Evolutionary conservation across 2,329 filamentous ascomycete species (phyloP).

Genomic region (Didymella glomerata): DNA sequence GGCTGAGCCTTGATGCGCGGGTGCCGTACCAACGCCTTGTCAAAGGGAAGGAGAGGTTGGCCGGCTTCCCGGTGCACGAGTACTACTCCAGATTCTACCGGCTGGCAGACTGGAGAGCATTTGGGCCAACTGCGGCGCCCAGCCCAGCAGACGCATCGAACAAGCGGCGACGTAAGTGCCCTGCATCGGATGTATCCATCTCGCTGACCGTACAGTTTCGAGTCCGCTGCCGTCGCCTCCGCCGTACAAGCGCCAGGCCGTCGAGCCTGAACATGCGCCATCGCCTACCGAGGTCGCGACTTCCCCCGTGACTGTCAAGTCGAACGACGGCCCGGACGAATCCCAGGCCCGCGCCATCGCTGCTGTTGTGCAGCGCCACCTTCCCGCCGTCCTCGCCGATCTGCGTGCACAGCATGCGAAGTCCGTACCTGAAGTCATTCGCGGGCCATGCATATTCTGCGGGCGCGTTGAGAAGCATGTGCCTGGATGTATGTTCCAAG

Average conservation of each 20-base stretch:
- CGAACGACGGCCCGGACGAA: neutral
- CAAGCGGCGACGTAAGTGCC: neutral
- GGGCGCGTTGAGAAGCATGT: neutral
- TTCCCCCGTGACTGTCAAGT: neutral
- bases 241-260: slow-evolving; percentile 2
- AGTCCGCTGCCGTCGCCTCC: neutral
- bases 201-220: neutral
- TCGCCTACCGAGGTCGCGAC: slow-evolving; percentile 6
- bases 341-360: neutral
- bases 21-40: slow-evolving; percentile 2
- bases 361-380: neutral
- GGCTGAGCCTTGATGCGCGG: neutral
- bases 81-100: neutral
- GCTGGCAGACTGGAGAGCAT: neutral
- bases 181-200: neutral
- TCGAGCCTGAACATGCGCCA: neutral
- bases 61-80: neutral
- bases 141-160: neutral
- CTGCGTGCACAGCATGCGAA: neutral
- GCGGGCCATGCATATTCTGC: neutral
- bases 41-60: neutral
- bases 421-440: neutral
- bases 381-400: neutral
- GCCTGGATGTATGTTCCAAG: neutral
- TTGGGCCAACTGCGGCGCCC: neutral